Percentiles rank a stretch among this genome's conserved stretches.
Conservation (phyloP, 768 basidiomycete species). For the Clavaria fumosa region DNA sequence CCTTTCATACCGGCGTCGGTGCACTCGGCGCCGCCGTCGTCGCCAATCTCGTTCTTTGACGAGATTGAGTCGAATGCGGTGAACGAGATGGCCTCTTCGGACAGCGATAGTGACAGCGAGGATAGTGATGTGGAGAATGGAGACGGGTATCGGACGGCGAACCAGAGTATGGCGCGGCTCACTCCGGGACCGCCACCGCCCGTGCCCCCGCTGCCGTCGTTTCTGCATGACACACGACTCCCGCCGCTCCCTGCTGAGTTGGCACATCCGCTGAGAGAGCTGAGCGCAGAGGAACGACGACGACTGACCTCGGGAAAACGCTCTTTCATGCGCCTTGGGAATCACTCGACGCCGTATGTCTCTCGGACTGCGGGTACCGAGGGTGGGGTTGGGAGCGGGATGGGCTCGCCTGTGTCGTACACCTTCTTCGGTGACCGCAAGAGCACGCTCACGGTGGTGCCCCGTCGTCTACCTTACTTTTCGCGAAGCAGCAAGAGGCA, state of each 20-base stretch:
- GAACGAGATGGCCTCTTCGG: constrained; percentile 52
- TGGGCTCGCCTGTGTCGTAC: too few relatives aligned
- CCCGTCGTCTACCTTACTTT: constrained; percentile 30
- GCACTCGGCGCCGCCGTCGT: constrained; percentile 48
- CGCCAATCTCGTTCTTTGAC: constrained; percentile 64
- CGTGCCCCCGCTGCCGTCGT: too few relatives aligned
- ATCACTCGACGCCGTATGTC: constrained; percentile 55
- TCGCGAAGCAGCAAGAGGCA: constrained; percentile 28
- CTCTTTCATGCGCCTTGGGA: constrained; percentile 47
- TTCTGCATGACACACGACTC: too few relatives aligned
- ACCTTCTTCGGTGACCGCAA: constrained; percentile 21
- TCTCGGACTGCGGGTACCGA: constrained; percentile 24
- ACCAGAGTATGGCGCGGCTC: too few relatives aligned
- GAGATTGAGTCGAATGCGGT: constrained; percentile 52
- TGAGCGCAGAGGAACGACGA: constrained; percentile 9
- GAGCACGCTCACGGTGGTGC: constrained; percentile 39
- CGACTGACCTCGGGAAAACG: constrained; percentile 21
- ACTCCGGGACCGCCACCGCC: too few relatives aligned
- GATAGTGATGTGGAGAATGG: constrained; percentile 8
- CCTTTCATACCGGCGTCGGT: constrained; percentile 28
- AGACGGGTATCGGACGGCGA: too few relatives aligned
- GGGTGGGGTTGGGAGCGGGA: too few relatives aligned
- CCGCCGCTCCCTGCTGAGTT: too few relatives aligned
- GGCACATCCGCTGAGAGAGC: too few relatives aligned
- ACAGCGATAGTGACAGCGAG: constrained; percentile 24